phyloP scores from a whole-genome alignment of 495 filamentous ascomycete genomes.

The Podospora pseudocomata region DNA sequence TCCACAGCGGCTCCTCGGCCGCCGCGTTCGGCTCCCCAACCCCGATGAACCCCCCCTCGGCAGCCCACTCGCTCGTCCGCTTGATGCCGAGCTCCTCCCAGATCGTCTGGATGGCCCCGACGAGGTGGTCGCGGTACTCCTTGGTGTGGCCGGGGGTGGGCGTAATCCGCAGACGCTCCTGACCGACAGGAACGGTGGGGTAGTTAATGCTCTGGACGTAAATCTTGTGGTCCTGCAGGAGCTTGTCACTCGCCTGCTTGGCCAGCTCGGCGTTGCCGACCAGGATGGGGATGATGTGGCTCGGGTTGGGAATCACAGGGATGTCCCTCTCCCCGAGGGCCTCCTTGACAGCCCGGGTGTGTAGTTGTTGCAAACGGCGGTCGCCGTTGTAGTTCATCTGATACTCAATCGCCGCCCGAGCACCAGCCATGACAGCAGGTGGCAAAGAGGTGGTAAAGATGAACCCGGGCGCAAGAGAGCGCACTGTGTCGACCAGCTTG shows the following conservation, averaged over 20 bases:
- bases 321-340: conserved; percentile 72
- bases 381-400: conserved; percentile 78
- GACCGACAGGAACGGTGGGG: conserved; percentile 91
- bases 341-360: conserved; percentile 88
- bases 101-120: conserved; percentile 79
- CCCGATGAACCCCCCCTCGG: conserved; percentile 86
- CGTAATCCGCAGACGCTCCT: conserved; percentile 92
- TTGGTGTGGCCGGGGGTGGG: conserved; percentile 89
- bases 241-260: conserved; percentile 81
- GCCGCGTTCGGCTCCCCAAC: conserved; percentile 68
- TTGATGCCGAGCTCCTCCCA: conserved; percentile 88
- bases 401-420: conserved; percentile 86
- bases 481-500: conserved; percentile 89
- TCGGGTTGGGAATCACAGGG: conserved; percentile 97
- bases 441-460: conserved; percentile 98
- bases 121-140: conserved; percentile 76
- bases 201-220: conserved; percentile 99
- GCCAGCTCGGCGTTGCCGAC: conserved; percentile 95
- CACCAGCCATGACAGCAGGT: conserved; percentile 94
- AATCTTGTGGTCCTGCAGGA: conserved; percentile 82
- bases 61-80: conserved; percentile 85
- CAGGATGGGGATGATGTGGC: conserved; percentile 89
- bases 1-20: conserved; percentile 67
- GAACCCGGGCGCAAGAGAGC: conserved; percentile 93
- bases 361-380: conserved; percentile 85